Percentiles rank a stretch among this genome's conserved stretches.
Evolutionary conservation across 1,139 yeast genomes (phyloP).

Genomic region (Arxiozyma heterogenica): DNA sequence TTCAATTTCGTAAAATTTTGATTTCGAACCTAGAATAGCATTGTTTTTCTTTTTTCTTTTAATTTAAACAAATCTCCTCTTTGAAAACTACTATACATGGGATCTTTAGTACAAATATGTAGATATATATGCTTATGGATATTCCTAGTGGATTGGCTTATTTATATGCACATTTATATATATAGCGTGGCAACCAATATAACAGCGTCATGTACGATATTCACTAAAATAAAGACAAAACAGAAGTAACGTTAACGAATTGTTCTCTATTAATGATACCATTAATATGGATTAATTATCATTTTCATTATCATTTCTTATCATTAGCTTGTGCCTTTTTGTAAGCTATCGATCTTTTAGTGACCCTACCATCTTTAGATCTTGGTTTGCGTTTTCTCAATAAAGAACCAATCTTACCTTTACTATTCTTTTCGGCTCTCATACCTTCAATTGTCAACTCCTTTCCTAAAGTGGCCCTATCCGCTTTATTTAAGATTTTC

Average conservation of each 20-base stretch:
- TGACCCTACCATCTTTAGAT: conserved; percentile 37
- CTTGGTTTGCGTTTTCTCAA: conserved; percentile 57
- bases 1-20: no score
- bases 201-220: not conserved
- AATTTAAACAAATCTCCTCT: no score
- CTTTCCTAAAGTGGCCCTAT: conserved; percentile 55
- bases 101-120: no score
- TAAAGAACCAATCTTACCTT: conserved; percentile 37
- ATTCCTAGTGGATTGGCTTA: no score
- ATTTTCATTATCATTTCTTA: conserved; percentile 2
- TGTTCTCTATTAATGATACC: no score
- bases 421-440: conserved; percentile 66
- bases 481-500: conserved; percentile 68
- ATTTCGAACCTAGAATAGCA: no score
- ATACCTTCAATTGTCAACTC: conserved; percentile 56
- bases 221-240: not conserved
- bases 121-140: not conserved
- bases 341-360: conserved; percentile 31
- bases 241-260: not conserved
- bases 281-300: not conserved
- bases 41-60: not conserved
- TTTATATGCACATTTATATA: no score
- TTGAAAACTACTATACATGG: not conserved
- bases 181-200: not conserved
- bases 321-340: conserved; percentile 16